phyloP scores from a whole-genome alignment of 441 rosid genomes.

The Eruca vesicaria region DNA sequence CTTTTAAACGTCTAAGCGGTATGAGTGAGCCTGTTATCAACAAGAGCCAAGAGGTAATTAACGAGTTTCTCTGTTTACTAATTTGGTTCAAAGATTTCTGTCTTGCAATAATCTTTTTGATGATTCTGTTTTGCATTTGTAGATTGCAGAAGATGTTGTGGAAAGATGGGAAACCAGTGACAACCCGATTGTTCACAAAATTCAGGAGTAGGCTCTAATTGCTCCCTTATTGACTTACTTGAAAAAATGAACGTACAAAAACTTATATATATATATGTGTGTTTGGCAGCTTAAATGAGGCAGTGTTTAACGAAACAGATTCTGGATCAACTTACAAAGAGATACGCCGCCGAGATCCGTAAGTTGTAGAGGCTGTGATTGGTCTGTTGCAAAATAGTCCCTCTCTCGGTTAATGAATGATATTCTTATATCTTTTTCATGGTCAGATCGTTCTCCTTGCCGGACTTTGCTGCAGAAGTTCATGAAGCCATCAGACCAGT shows the following conservation, averaged over 20 bases:
- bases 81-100: background rate
- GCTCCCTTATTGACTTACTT: background rate
- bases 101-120: constrained; percentile 3
- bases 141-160: constrained; percentile 89
- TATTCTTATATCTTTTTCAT: constrained; percentile 4
- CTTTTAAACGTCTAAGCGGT: constrained; percentile 64
- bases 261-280: background rate
- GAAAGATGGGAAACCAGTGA: constrained; percentile 99
- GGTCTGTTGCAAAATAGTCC: background rate
- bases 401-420: background rate
- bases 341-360: constrained; percentile 88
- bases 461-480: constrained; percentile 81
- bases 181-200: constrained; percentile 86
- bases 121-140: constrained; percentile 14
- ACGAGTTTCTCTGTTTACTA: background rate
- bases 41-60: constrained; percentile 86
- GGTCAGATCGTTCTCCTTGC: constrained; percentile 69
- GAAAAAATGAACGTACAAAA: background rate
- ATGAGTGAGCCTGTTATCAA: constrained; percentile 83
- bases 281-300: constrained; percentile 73
- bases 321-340: constrained; percentile 81
- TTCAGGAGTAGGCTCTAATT: constrained; percentile 75
- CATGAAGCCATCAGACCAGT: constrained; percentile 85
- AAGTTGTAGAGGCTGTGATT: constrained; percentile 29
- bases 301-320: constrained; percentile 83